Evolutionary conservation across 139 green algal genomes (phyloP), one percentile per base, ranked within the genome.

Genomic region (Chlorella sp.): DNA sequence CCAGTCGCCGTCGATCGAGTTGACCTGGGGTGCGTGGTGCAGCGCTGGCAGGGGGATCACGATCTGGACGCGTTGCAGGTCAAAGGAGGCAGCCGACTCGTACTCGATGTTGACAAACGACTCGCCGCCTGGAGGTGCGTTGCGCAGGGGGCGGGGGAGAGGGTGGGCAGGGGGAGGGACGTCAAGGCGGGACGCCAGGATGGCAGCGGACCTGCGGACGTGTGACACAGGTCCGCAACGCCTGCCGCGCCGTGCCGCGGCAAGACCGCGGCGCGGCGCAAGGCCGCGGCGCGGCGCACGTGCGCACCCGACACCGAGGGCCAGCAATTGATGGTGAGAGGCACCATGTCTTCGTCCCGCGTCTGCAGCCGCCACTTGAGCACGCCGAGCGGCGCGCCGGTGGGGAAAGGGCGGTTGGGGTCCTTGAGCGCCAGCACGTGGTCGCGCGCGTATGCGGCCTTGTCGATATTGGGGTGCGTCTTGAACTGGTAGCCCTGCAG

Each of bases 391-490:
- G 89, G 77, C 17, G 72, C 87, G 71, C 88, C 94, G 23, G 88
- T 91, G 55, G 96, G 96, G 87, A 99, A 99, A 23, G 96, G 95
- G 8, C 91, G 86, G 36, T 86, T 87, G 5, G 95, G 88, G 83
- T 99, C 95, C 78, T 98, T 98, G 38, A 99, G 88, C 2, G 86
- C 90, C 55, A 99, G 86, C 21, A 94, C 70, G 73, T 82, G 89
- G n/a, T 92, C 66, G 4, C 42, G 75, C 58, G 58, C 82, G 87
- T 98, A 97, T 40, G 91, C 71, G 27, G 77, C 83, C 86, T 99
- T 99, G 91, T 99, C 96, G 79, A 99, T 99, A 86, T 99, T 99
- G 68, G 96, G 96, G 79, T 99, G 96, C 61, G 96, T 99, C 90
- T 99, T 99, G 92, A 99, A 99, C 82, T 98, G 93, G 87, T 97